A percentile compares a stretch with the other conserved stretches of the same genome.
These are phyloP conservation scores for Ramularia endophylla DNA, from an alignment of 2,329 filamentous ascomycete genomes.

Conservation along the genomic window DNA sequence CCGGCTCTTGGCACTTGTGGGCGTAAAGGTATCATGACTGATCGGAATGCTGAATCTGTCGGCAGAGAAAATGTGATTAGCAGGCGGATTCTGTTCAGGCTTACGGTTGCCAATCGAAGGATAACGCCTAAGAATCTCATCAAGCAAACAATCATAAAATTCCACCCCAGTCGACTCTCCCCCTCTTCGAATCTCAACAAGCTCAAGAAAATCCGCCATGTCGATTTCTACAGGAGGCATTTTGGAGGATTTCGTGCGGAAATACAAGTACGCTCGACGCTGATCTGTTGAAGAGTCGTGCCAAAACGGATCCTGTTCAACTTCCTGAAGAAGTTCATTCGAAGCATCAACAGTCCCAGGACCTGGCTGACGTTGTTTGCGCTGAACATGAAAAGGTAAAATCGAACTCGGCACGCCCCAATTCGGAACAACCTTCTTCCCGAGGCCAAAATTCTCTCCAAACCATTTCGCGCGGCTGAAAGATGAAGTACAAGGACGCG, in stretches of 20 bases:
- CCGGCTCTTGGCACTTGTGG: conserved; percentile 36
- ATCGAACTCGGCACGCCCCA: conserved; percentile 27
- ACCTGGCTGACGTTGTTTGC: background rate
- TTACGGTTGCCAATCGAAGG: conserved; percentile 13
- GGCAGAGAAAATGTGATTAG: conserved; percentile 17
- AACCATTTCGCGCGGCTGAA: conserved; percentile 13
- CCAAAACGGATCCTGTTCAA: conserved; percentile 8
- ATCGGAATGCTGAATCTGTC: conserved; percentile 29
- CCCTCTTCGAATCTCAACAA: conserved; percentile 17
- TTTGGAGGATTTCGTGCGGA: conserved; percentile 12
- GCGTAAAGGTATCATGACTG: conserved; percentile 20
- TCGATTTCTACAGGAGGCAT: conserved; percentile 8
- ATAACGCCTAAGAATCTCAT: conserved; percentile 14
- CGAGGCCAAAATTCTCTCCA: conserved; percentile 14
- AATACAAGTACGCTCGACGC: conserved; percentile 13
- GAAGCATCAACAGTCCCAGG: background rate
- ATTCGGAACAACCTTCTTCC: conserved; percentile 15
- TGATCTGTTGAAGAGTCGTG: conserved; percentile 12
- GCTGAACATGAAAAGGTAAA: conserved; percentile 2
- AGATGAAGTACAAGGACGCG: conserved; percentile 6
- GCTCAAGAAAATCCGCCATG: conserved; percentile 22
- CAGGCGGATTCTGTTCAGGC: conserved; percentile 10
- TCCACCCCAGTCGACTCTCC: conserved; percentile 15
- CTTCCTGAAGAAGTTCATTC: background rate
- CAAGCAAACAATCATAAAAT: conserved; percentile 13